Percentiles rank a stretch among this genome's conserved stretches.
Conservation (phyloP, 2,329 filamentous ascomycete species). For the Paraconiothyrium brasiliense region DNA sequence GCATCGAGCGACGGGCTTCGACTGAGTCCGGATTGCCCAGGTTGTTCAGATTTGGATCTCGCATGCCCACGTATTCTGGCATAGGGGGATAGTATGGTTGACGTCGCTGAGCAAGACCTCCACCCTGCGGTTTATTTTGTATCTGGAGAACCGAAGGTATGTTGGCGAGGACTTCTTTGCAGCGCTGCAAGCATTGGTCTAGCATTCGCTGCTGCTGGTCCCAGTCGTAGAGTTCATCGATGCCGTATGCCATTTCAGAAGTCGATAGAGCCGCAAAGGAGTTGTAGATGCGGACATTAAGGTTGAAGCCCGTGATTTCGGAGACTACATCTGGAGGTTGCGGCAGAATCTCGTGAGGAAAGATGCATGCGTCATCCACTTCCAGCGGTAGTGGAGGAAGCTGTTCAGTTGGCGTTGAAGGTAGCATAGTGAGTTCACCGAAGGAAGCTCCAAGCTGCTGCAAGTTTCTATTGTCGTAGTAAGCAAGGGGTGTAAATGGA, state of each 20-base stretch:
- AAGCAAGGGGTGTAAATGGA: constrained; percentile 65
- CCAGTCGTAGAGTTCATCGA: constrained; percentile 78
- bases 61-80: constrained; percentile 45
- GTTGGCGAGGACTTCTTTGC: constrained; percentile 73
- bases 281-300: constrained; percentile 78
- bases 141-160: constrained; percentile 76
- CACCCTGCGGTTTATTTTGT: constrained; percentile 49
- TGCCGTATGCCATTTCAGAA: constrained; percentile 84
- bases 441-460: constrained; percentile 78
- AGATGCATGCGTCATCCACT: constrained; percentile 85
- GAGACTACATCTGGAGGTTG: constrained; percentile 76
- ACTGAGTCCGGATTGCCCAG: constrained; percentile 39
- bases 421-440: constrained; percentile 77
- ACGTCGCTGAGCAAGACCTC: constrained; percentile 34
- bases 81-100: constrained; percentile 49
- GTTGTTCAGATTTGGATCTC: constrained; percentile 35
- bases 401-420: constrained; percentile 76
- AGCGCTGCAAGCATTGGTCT: constrained; percentile 73
- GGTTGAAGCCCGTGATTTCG: constrained; percentile 80
- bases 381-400: constrained; percentile 84
- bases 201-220: constrained; percentile 78
- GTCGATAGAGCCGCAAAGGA: constrained; percentile 82
- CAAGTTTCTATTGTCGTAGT: constrained; percentile 67
- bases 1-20: constrained; percentile 61
- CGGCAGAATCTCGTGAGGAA: constrained; percentile 72